Conservation (phyloP, 2,329 filamentous ascomycete genomes). For the Endoconidiophora laricicola region DNA sequence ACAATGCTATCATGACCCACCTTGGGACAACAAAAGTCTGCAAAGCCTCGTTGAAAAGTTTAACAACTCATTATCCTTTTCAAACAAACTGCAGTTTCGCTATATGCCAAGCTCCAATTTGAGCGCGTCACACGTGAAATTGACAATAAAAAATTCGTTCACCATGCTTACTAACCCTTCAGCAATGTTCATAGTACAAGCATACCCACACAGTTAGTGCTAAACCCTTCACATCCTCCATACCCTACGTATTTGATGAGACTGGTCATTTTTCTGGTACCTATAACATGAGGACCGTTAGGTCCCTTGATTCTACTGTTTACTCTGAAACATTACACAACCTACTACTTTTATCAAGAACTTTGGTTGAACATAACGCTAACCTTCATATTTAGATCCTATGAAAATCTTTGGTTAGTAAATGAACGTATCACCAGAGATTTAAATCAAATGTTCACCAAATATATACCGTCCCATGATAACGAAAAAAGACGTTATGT, state of each 20-base stretch:
- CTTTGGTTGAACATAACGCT: background rate
- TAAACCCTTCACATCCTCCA: background rate
- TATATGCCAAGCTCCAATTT: background rate
- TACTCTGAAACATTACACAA: conserved; percentile 9
- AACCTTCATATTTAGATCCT: background rate
- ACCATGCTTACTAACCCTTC: background rate
- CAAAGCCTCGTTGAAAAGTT: background rate
- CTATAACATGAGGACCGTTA: conserved; percentile 68
- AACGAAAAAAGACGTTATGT: background rate
- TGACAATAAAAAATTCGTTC: background rate
- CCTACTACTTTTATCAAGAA: background rate
- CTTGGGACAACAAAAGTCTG: conserved; percentile 6
- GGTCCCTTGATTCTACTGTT: conserved; percentile 13
- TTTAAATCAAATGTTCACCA: no score
- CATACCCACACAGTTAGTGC: conserved; percentile 2
- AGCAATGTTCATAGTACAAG: background rate
- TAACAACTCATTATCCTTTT: background rate
- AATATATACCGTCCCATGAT: no score
- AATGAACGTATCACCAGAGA: no score
- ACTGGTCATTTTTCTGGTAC: conserved; percentile 64
- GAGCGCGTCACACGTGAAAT: no score
- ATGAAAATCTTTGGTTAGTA: no score
- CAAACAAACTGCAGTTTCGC: background rate
- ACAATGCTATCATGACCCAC: conserved; percentile 10
- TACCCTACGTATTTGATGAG: conserved; percentile 48